A percentile compares a stretch with the other conserved stretches of the same genome.
Evolutionary conservation across 352 stramenopile genomes (phyloP).

Genomic region (Pythium biforme): DNA sequence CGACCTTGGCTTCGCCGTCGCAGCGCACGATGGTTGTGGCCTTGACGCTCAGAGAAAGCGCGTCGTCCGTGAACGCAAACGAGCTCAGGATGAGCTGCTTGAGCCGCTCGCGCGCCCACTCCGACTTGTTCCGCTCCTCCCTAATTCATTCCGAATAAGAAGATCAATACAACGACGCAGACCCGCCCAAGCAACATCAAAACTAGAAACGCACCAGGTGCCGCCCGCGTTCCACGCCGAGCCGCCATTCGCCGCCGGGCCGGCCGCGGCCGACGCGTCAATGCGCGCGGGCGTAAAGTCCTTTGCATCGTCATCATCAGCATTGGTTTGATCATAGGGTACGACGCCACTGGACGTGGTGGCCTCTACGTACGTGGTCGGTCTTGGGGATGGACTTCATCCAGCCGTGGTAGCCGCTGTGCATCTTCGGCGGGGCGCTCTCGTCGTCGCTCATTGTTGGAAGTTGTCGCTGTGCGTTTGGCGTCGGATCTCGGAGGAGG

Average conservation of each 20-base stretch:
- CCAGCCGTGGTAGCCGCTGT: constrained; percentile 84
- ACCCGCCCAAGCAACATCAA: neutral
- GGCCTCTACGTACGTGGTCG: constrained; percentile 48
- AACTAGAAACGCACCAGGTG: constrained; percentile 51
- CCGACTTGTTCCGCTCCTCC: constrained; percentile 82
- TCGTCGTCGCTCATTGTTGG: constrained; percentile 55
- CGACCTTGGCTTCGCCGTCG: constrained; percentile 82
- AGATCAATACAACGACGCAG: neutral
- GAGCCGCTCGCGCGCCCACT: constrained; percentile 70
- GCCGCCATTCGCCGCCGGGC: constrained; percentile 31
- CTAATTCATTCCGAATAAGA: constrained; percentile 22
- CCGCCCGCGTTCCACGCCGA: constrained; percentile 83
- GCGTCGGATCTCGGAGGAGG: neutral
- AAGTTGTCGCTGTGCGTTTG: too few species aligned
- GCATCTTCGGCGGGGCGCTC: constrained; percentile 53
- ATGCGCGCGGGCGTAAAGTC: constrained; percentile 81
- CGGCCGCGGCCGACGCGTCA: constrained; percentile 31
- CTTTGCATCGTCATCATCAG: constrained; percentile 22
- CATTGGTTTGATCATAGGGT: too few species aligned
- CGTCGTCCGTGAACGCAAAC: constrained; percentile 57
- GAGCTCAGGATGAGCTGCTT: constrained; percentile 66
- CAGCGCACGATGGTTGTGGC: constrained; percentile 62
- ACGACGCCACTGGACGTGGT: too few species aligned
- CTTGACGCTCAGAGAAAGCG: constrained; percentile 50
- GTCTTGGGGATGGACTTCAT: constrained; percentile 87